phyloP scores from a whole-genome alignment of 208 protist species.

The Angomonas ambiguus region DNA sequence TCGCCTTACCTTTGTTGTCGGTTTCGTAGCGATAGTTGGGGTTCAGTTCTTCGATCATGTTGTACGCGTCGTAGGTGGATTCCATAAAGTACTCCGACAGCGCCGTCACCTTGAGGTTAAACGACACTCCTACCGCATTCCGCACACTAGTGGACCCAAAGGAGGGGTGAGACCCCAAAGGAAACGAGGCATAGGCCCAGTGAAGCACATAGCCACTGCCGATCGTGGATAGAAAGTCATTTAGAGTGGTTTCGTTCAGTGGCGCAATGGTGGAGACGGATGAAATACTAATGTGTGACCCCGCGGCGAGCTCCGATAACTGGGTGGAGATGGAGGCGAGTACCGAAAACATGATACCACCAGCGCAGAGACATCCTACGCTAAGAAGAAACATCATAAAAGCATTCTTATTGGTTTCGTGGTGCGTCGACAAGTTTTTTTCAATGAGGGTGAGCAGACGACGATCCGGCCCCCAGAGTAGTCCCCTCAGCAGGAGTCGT shows the following conservation, averaged over 20 bases:
- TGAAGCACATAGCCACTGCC: constrained; percentile 24
- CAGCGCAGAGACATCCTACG: constrained; percentile 86
- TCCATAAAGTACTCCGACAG: constrained; percentile 52
- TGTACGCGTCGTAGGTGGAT: constrained; percentile 49
- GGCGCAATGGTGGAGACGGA: constrained; percentile 32
- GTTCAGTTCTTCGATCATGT: constrained; percentile 36
- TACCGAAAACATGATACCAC: constrained; percentile 68
- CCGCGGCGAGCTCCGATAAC: constrained; percentile 35
- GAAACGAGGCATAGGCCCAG: constrained; percentile 72
- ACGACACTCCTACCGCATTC: constrained; percentile 26
- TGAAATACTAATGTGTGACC: constrained; percentile 48
- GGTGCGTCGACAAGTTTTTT: constrained; percentile 91
- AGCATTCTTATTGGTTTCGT: constrained; percentile 87
- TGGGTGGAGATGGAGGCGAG: constrained; percentile 43
- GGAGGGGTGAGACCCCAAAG: constrained; percentile 49
- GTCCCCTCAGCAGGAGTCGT: constrained; percentile 43
- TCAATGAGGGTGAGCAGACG: constrained; percentile 70
- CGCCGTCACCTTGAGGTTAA: constrained; percentile 28
- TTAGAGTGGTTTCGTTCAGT: constrained; percentile 37
- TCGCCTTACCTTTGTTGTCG: constrained; percentile 25
- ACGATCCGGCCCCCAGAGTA: constrained; percentile 87
- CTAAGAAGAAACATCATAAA: constrained; percentile 94
- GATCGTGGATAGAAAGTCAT: constrained; percentile 36
- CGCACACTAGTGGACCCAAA: constrained; percentile 32
- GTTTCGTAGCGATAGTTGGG: constrained; percentile 26